These are phyloP conservation scores for Spergularia bocconei DNA, from an alignment of 148 eudicot species.

Conservation along the genomic window DNA sequence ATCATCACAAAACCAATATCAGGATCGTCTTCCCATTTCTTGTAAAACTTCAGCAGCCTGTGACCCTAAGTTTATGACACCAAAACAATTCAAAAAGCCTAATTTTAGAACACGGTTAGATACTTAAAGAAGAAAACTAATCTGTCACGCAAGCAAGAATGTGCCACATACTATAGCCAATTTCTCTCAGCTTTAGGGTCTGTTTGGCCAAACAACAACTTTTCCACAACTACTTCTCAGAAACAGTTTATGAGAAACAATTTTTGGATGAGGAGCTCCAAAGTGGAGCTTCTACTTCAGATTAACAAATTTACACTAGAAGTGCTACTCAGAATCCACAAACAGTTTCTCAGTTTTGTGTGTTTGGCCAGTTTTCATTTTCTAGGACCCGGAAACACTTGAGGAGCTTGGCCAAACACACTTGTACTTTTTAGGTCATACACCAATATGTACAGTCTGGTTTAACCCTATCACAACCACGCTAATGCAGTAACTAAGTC, in stretches of 20 bases:
- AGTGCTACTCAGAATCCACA: too few species aligned
- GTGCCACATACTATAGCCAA: neutral
- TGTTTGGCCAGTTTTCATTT: too few species aligned
- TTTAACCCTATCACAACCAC: neutral
- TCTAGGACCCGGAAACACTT: too few species aligned
- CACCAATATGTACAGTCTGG: neutral
- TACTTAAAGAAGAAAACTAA: neutral
- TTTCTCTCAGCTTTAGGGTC: neutral
- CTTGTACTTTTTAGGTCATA: too few species aligned
- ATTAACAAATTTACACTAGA: too few species aligned
- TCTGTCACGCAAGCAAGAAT: neutral
- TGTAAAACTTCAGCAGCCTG: slow-evolving; percentile 63
- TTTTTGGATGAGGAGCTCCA: too few species aligned
- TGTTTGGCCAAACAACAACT: too few species aligned
- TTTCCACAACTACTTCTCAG: too few species aligned
- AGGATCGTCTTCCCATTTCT: slow-evolving; percentile 72
- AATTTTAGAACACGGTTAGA: neutral
- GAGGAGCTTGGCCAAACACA: too few species aligned
- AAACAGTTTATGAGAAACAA: too few species aligned
- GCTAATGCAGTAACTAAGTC: neutral
- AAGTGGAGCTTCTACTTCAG: too few species aligned
- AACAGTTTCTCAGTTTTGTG: too few species aligned
- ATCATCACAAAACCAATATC: slow-evolving; percentile 62
- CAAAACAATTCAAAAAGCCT: neutral
- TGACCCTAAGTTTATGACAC: slow-evolving; percentile 44